Evolutionary conservation across 108 stramenopile genomes (phyloP).

Genomic region (Nitzschia sp.): DNA sequence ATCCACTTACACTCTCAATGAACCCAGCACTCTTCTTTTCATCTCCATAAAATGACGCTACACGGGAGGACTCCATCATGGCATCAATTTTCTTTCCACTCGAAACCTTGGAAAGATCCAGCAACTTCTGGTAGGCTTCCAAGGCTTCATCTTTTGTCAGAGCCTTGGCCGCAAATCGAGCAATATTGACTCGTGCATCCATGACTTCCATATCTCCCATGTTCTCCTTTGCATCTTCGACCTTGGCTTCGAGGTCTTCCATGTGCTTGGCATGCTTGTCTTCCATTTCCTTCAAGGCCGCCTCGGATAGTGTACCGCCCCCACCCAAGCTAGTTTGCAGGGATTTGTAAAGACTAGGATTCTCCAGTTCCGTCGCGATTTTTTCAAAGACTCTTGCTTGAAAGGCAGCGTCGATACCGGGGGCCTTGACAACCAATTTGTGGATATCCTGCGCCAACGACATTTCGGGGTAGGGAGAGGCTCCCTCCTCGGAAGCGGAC

Average conservation of each 20-base stretch:
- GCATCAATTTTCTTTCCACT: constrained; percentile 98
- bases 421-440: constrained; percentile 43
- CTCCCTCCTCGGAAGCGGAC: constrained; percentile 68
- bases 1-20: constrained; percentile 65
- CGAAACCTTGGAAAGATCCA: constrained; percentile 85
- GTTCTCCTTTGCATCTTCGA: constrained; percentile 84
- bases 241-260: constrained; percentile 47
- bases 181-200: constrained; percentile 59
- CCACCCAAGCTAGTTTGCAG: constrained; percentile 30
- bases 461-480: constrained; percentile 81
- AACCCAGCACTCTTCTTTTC: constrained; percentile 54
- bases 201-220: constrained; percentile 98
- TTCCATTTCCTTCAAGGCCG: constrained; percentile 41
- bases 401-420: constrained; percentile 28
- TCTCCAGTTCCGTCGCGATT: constrained; percentile 64
- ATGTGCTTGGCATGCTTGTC: constrained; percentile 46
- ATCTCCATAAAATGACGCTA: constrained; percentile 86
- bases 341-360: constrained; percentile 65
- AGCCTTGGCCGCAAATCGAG: constrained; percentile 86
- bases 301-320: constrained; percentile 35
- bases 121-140: constrained; percentile 79
- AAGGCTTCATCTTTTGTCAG: constrained; percentile 79
- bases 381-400: constrained; percentile 52
- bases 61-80: constrained; percentile 86
- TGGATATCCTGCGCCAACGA: constrained; percentile 72